A percentile compares a stretch with the other conserved stretches of the same genome.
phyloP scores from a whole-genome alignment of 2,329 filamentous ascomycete genomes.

The Phaeophleospora eucalypticola region DNA sequence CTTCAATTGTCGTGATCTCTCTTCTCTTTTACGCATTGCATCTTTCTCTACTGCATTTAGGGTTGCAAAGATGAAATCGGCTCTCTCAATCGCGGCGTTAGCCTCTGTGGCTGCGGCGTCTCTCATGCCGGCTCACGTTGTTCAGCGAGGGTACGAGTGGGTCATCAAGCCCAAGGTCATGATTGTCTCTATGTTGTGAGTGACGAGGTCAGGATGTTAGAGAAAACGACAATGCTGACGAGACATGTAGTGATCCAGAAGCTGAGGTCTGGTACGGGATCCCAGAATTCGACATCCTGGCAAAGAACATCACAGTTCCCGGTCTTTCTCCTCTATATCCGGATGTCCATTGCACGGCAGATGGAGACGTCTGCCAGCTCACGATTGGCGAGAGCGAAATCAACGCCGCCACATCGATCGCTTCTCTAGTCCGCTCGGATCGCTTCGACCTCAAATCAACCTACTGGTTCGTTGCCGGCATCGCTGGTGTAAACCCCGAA shows the following conservation, averaged over 20 bases:
- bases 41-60: not conserved
- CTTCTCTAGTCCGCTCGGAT: constrained; percentile 58
- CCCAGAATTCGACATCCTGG: constrained; percentile 33
- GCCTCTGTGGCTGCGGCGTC: constrained; percentile 10
- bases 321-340: constrained; percentile 31
- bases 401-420: constrained; percentile 66
- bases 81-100: constrained; percentile 5
- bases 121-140: constrained; percentile 8
- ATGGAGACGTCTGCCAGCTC: constrained; percentile 63
- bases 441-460: constrained; percentile 62
- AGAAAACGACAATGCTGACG: too few species aligned
- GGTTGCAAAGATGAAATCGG: not conserved
- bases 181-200: constrained; percentile 57
- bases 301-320: constrained; percentile 33
- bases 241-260: constrained; percentile 21
- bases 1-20: too few species aligned
- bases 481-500: constrained; percentile 68
- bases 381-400: constrained; percentile 60
- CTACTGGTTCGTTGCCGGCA: constrained; percentile 69
- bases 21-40: too few species aligned
- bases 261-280: constrained; percentile 48
- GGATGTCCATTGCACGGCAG: constrained; percentile 57
- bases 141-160: constrained; percentile 22
- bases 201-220: too few species aligned
- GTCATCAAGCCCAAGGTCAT: constrained; percentile 55